These are phyloP conservation scores for Colletotrichum phormii DNA, from an alignment of 2,329 filamentous ascomycete species.

Conservation along the genomic window DNA sequence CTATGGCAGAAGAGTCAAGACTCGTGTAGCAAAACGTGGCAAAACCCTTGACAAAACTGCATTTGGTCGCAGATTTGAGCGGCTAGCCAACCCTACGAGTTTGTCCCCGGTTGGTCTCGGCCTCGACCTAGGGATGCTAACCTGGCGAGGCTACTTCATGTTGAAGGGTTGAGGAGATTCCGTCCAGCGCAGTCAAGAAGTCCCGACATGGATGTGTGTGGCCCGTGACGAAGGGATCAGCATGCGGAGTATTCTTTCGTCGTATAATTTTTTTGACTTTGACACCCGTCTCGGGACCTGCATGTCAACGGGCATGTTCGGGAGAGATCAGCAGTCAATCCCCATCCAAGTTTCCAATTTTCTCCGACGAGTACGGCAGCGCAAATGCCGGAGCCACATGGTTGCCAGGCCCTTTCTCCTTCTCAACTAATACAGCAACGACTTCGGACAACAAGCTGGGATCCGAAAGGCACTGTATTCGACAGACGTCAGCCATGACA, in stretches of 20 bases:
- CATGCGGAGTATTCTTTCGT: conserved; percentile 19
- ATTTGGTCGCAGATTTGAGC: too few relatives aligned
- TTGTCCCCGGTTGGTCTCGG: too few relatives aligned
- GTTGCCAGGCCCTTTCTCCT: neutral
- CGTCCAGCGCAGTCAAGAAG: neutral
- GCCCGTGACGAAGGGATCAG: conserved; percentile 7
- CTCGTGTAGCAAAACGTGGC: too few relatives aligned
- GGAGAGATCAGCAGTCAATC: conserved; percentile 29
- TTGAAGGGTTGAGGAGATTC: too few relatives aligned
- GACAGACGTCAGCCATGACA: neutral
- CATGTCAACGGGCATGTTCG: conserved; percentile 17
- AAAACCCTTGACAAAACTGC: too few relatives aligned
- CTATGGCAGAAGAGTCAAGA: too few relatives aligned
- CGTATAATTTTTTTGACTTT: conserved; percentile 27
- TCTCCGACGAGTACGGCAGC: conserved; percentile 17
- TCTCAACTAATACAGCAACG: neutral
- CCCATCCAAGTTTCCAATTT: conserved; percentile 3
- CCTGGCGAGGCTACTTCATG: too few relatives aligned
- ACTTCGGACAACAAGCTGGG: neutral
- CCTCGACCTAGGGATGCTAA: too few relatives aligned
- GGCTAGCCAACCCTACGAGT: too few relatives aligned
- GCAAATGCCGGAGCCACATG: conserved; percentile 9
- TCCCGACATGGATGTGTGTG: conserved; percentile 8
- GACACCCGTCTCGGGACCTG: conserved; percentile 19
- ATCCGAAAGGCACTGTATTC: neutral